phyloP scores from a whole-genome alignment of 139 green algal species.

The Haematococcus sp. region DNA sequence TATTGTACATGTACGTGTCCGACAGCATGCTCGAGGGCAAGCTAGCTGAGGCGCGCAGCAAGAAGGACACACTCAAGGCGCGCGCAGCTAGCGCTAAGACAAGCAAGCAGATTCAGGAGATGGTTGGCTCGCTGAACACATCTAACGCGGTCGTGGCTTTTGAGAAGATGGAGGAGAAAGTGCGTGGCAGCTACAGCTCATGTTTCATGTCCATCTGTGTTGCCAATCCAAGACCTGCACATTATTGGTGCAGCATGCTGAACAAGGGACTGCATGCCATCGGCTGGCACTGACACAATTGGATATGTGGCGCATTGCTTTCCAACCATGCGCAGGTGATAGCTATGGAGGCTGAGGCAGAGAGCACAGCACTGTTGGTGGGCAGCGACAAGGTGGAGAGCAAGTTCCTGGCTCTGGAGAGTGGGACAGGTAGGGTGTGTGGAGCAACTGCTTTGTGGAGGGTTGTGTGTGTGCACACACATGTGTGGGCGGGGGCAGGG shows the following conservation, averaged over 20 bases:
- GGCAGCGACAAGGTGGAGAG: constrained; percentile 70
- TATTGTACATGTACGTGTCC: not conserved
- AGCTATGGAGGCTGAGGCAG: constrained; percentile 87
- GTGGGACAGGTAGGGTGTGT: constrained; percentile 39
- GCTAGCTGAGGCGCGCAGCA: constrained; percentile 89
- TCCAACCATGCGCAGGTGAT: constrained; percentile 68
- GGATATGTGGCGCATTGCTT: too few species aligned
- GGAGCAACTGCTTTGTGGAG: too few species aligned
- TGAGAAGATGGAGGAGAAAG: constrained; percentile 99
- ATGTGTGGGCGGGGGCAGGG: too few species aligned
- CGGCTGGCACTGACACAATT: too few species aligned
- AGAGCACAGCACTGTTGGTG: constrained; percentile 69
- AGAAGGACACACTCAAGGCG: constrained; percentile 99
- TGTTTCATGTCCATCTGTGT: too few species aligned
- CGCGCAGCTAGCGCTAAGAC: constrained; percentile 85
- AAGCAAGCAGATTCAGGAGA: constrained; percentile 54
- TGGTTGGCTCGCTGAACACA: constrained; percentile 67
- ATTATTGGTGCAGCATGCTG: too few species aligned
- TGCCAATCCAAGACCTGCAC: too few species aligned
- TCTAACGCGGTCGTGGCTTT: constrained; percentile 88
- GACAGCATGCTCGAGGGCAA: constrained; percentile 78
- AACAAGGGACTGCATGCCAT: too few species aligned
- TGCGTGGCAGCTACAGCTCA: constrained; percentile 44
- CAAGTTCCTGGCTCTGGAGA: constrained; percentile 86
- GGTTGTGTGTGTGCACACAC: not conserved